These are phyloP conservation scores for Amphibolis antarctica DNA, from an alignment of 106 monocot species.

Conservation along the genomic window DNA sequence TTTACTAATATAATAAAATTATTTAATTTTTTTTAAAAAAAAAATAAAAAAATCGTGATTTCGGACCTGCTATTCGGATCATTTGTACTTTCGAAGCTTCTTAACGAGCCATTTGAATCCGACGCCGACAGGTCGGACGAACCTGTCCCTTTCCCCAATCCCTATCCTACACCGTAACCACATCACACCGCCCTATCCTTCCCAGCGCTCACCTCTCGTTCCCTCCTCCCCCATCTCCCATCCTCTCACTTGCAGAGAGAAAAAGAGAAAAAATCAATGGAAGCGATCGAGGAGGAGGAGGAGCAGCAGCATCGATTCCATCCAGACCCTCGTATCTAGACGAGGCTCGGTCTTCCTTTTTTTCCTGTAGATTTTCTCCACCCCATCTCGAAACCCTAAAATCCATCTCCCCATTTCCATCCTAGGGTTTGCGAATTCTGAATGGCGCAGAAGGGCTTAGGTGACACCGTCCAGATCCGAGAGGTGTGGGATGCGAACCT, in stretches of 20 bases:
- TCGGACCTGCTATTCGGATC: too few species aligned
- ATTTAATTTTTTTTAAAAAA: too few species aligned
- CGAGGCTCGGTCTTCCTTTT: not conserved
- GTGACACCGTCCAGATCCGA: constrained; percentile 15
- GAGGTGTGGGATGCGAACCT: constrained; percentile 25
- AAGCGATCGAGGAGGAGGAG: too few species aligned
- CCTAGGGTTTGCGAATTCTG: too few species aligned
- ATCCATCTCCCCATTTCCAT: not conserved
- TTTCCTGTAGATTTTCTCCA: not conserved
- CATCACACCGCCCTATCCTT: not conserved
- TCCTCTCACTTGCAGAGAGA: not conserved
- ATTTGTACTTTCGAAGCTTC: too few species aligned
- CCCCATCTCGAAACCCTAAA: not conserved
- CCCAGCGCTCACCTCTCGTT: not conserved
- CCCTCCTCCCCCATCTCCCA: not conserved
- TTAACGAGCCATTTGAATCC: too few species aligned
- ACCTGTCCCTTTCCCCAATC: too few species aligned
- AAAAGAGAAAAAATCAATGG: too few species aligned
- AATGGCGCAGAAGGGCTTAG: not conserved
- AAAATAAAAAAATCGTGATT: too few species aligned
- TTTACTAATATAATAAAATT: too few species aligned
- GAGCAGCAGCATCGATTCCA: too few species aligned
- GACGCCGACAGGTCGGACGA: too few species aligned
- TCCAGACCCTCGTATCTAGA: not conserved
- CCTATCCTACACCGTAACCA: not conserved